Conservation (phyloP, 352 stramenopile species). For the Globisporangium camurandrum region DNA sequence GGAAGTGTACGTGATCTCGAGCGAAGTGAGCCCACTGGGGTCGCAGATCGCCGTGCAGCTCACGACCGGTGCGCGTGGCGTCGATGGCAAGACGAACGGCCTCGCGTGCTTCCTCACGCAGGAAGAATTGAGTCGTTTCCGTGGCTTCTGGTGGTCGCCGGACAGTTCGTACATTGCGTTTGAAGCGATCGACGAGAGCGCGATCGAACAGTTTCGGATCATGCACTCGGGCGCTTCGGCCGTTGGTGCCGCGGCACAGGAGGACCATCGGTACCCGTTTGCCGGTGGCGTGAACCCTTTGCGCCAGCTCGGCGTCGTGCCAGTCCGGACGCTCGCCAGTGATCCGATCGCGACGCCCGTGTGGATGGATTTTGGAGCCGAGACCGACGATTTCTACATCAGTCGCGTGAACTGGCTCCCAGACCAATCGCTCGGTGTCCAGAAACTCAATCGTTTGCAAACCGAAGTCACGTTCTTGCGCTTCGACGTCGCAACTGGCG, state of each 20-base stretch:
- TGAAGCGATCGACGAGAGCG: slow-evolving; percentile 90
- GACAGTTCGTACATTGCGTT: slow-evolving; percentile 86
- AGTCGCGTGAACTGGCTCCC: slow-evolving; percentile 92
- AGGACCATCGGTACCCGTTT: slow-evolving; percentile 91
- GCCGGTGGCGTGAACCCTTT: slow-evolving; percentile 89
- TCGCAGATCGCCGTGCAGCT: slow-evolving; percentile 56
- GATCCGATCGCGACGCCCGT: slow-evolving; percentile 34
- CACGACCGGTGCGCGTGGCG: slow-evolving; percentile 60
- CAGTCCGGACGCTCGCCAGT: slow-evolving; percentile 19
- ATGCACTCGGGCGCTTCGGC: slow-evolving; percentile 87
- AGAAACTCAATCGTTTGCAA: slow-evolving; percentile 81
- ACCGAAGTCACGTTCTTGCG: slow-evolving; percentile 62
- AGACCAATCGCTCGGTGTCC: slow-evolving; percentile 89
- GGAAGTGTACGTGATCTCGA: slow-evolving; percentile 90
- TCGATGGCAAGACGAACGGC: slow-evolving; percentile 83
- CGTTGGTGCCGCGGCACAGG: slow-evolving; percentile 46
- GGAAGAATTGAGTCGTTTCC: slow-evolving; percentile 95
- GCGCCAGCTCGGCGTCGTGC: slow-evolving; percentile 78
- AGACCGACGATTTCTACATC: slow-evolving; percentile 83
- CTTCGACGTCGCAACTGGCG: slow-evolving; percentile 74
- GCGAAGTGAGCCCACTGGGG: slow-evolving; percentile 23
- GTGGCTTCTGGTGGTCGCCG: slow-evolving; percentile 95
- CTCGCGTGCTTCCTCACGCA: slow-evolving; percentile 97
- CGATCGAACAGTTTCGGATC: slow-evolving; percentile 93
- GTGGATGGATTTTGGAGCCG: slow-evolving; percentile 70